These are phyloP conservation scores for Floccularia luteovirens DNA, from an alignment of 768 basidiomycete species.

Conservation along the genomic window DNA sequence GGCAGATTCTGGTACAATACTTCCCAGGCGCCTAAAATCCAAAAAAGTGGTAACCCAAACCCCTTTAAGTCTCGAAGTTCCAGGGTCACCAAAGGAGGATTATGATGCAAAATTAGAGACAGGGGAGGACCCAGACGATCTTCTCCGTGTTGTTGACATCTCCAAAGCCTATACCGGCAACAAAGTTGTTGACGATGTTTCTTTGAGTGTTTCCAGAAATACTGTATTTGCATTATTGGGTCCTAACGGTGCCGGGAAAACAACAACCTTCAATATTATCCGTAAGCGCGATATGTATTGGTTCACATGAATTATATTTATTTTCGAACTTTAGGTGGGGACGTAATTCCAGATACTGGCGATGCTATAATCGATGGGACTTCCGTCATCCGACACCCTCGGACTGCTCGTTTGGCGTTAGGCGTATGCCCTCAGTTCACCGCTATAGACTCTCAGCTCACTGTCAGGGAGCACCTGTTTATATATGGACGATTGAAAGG, in stretches of 20 bases:
- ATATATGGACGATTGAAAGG: conserved; percentile 70
- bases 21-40: conserved; percentile 29
- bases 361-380: conserved; percentile 61
- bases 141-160: conserved; percentile 55
- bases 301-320: neutral
- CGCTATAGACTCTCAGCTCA: conserved; percentile 71
- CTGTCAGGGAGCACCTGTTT: conserved; percentile 68
- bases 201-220: conserved; percentile 53
- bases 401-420: conserved; percentile 56
- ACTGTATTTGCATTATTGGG: conserved; percentile 69
- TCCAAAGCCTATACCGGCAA: conserved; percentile 52
- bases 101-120: conserved; percentile 46
- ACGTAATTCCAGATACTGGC: conserved; percentile 58
- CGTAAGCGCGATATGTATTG: conserved; percentile 30
- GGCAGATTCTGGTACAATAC: conserved; percentile 60
- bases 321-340: conserved; percentile 43
- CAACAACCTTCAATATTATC: conserved; percentile 76
- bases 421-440: conserved; percentile 85
- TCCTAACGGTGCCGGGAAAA: conserved; percentile 82
- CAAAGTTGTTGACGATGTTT: conserved; percentile 67
- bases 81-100: conserved; percentile 29
- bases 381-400: conserved; percentile 60
- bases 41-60: conserved; percentile 5
- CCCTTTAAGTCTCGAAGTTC: conserved; percentile 1
- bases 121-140: conserved; percentile 40